phyloP scores from a whole-genome alignment of 1,139 yeast species.

The Pneumocystis oryctolagi region DNA sequence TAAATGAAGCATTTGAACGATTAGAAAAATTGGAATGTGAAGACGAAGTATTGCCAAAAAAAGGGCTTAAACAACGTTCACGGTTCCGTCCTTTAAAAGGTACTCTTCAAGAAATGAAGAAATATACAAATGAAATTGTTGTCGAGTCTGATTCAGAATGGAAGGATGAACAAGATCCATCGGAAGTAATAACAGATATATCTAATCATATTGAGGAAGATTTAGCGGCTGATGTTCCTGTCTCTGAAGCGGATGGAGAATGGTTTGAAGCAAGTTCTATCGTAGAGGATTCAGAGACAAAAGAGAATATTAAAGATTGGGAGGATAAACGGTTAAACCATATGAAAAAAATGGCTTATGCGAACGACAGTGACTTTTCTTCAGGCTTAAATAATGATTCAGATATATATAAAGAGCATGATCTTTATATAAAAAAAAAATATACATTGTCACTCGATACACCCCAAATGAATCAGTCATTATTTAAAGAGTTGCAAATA shows the following conservation, averaged over 20 bases:
- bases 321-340: neutral
- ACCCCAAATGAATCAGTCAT: neutral
- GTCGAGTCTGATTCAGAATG: conserved; percentile 16
- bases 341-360: neutral
- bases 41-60: conserved; percentile 1
- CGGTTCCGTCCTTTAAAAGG: neutral
- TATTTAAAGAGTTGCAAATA: neutral
- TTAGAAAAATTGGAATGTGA: conserved; percentile 7
- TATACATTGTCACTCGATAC: neutral
- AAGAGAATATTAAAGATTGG: neutral
- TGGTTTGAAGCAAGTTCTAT: neutral
- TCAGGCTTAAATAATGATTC: neutral
- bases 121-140: conserved; percentile 2
- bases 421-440: neutral
- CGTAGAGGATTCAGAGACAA: neutral
- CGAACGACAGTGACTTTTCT: neutral
- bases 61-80: neutral
- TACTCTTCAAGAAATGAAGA: neutral
- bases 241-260: neutral
- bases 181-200: conserved; percentile 9
- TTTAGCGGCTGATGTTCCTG: no score
- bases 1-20: conserved; percentile 19
- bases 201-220: neutral
- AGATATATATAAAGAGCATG: neutral
- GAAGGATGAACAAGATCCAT: conserved; percentile 15